Conservation (phyloP, 257 asterid genomes). For the Nicotiana undulata region DNA sequence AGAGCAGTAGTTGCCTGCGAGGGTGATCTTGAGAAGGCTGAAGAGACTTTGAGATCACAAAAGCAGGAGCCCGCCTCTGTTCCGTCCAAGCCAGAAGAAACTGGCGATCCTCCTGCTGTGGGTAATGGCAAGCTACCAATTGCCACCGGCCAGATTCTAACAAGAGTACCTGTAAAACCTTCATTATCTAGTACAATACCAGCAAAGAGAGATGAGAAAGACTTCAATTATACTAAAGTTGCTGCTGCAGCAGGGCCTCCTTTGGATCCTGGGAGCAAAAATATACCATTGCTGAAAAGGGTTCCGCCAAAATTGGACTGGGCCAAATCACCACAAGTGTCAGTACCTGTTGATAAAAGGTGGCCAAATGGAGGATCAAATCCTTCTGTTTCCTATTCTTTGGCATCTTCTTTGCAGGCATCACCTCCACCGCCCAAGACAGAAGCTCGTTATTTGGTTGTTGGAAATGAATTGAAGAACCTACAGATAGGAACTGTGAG, state of each 20-base stretch:
- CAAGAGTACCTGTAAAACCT: conserved; percentile 32
- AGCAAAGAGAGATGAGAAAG: conserved; percentile 63
- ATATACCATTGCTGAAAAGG: conserved; percentile 42
- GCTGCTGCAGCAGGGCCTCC: conserved; percentile 34
- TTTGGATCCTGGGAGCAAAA: conserved; percentile 52
- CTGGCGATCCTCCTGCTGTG: conserved; percentile 44
- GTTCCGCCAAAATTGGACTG: conserved; percentile 52
- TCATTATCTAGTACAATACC: conserved; percentile 31
- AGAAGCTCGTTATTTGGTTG: conserved; percentile 30
- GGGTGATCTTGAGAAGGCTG: conserved; percentile 87
- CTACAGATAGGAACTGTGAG: conserved; percentile 57
- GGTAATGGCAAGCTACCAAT: conserved; percentile 35
- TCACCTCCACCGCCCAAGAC: conserved; percentile 35
- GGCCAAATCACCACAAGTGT: conserved; percentile 51
- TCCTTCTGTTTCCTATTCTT: conserved; percentile 37
- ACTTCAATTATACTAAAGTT: conserved; percentile 55
- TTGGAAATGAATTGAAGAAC: conserved; percentile 49
- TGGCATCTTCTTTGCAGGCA: conserved; percentile 37
- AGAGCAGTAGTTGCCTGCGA: conserved; percentile 77
- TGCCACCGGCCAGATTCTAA: conserved; percentile 27
- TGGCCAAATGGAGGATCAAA: conserved; percentile 40
- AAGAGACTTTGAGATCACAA: conserved; percentile 59
- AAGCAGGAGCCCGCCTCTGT: conserved; percentile 57
- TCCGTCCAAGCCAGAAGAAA: conserved; percentile 56
- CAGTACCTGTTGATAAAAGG: conserved; percentile 50